Percentiles rank a stretch among this genome's conserved stretches.
Conservation (phyloP, 768 basidiomycete genomes). For the Tulasnella sp. region DNA sequence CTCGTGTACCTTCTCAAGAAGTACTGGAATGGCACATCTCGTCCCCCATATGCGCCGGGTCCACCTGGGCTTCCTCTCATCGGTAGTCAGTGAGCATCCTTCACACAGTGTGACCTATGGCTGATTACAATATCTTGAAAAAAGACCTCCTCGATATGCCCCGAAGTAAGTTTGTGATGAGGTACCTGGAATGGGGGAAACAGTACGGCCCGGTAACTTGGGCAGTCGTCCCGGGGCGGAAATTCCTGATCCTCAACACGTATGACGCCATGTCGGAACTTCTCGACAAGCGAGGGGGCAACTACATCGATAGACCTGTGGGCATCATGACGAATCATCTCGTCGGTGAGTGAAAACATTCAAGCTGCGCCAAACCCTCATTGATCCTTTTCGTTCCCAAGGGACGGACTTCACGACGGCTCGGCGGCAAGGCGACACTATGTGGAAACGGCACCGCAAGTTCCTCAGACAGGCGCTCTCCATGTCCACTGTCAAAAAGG, state of each 20-base stretch:
- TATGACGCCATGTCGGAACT: background rate
- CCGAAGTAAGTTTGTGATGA: background rate
- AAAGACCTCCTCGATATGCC: background rate
- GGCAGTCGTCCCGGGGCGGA: background rate
- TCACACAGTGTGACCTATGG: background rate
- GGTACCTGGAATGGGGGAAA: background rate
- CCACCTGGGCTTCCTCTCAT: background rate
- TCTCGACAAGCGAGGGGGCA: background rate
- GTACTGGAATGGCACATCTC: background rate
- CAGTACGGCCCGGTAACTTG: background rate
- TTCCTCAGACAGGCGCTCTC: background rate
- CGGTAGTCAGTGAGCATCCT: background rate
- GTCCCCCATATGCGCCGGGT: background rate
- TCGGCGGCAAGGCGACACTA: background rate
- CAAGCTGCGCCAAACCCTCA: background rate
- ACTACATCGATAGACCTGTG: background rate
- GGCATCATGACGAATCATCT: background rate
- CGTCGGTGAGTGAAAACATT: background rate
- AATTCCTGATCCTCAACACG: background rate
- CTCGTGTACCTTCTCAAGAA: background rate
- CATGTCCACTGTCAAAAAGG: background rate
- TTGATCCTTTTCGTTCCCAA: background rate
- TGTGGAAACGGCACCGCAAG: background rate
- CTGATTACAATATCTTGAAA: background rate
- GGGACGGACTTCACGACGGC: background rate